A percentile compares a stretch with the other conserved stretches of the same genome.
phyloP scores from a whole-genome alignment of 176 grass and related monocot species.

The Chrysopogon serrulatus region DNA sequence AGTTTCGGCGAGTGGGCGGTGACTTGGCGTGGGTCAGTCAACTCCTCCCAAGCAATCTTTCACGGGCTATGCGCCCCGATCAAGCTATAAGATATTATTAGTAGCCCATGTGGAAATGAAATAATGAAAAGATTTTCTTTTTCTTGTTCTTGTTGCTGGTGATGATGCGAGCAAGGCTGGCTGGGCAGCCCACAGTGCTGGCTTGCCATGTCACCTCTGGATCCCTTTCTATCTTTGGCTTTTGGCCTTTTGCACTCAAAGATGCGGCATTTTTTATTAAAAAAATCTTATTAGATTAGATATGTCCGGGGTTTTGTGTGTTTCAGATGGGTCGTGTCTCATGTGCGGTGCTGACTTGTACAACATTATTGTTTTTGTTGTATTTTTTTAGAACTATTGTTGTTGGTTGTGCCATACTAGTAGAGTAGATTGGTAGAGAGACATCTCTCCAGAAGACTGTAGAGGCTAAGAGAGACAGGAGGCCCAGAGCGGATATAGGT shows the following conservation, averaged over 20 bases:
- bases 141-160: neutral
- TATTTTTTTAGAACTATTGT: too few relatives aligned
- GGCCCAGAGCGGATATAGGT: neutral
- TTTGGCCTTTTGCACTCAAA: neutral
- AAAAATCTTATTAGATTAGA: too few relatives aligned
- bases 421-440: neutral
- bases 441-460: slow-evolving; percentile 12
- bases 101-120: neutral
- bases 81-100: neutral
- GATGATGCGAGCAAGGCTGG: slow-evolving; percentile 17
- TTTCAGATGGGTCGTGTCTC: neutral
- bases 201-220: slow-evolving; percentile 16
- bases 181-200: neutral
- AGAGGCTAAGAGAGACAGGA: neutral
- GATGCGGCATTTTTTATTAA: neutral
- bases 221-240: neutral
- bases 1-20: neutral
- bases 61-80: neutral
- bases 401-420: neutral
- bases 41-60: neutral
- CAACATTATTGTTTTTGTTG: neutral
- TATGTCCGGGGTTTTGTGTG: neutral
- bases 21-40: neutral
- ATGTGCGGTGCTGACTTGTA: neutral
- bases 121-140: neutral